phyloP scores from a whole-genome alignment of 2,329 filamentous ascomycete genomes.

The Penicillium thymicola region DNA sequence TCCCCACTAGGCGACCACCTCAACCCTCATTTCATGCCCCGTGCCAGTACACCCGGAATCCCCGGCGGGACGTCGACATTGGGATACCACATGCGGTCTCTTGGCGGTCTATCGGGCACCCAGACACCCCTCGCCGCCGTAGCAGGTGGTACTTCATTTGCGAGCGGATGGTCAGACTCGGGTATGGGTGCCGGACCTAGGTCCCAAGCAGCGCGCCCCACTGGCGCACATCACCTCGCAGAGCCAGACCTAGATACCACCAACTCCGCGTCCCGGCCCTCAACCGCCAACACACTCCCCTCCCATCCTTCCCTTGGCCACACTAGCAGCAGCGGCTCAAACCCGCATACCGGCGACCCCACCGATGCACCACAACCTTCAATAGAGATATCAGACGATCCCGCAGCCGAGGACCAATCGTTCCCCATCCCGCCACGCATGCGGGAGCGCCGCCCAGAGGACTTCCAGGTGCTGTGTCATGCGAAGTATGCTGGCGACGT shows the following conservation, averaged over 20 bases:
- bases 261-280: conserved; percentile 42
- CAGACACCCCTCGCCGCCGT: conserved; percentile 49
- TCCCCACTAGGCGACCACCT: conserved; percentile 40
- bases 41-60: conserved; percentile 47
- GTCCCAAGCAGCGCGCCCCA: conserved; percentile 16
- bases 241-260: conserved; percentile 37
- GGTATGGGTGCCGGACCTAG: conserved; percentile 21
- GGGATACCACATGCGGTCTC: conserved; percentile 48
- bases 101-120: conserved; percentile 48
- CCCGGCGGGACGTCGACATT: conserved; percentile 50
- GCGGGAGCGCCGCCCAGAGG: conserved; percentile 74
- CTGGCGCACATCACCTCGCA: conserved; percentile 24
- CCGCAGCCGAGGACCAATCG: conserved; percentile 15
- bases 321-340: conserved; percentile 23
- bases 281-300: conserved; percentile 40
- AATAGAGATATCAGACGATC: conserved; percentile 20
- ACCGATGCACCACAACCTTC: conserved; percentile 22
- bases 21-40: conserved; percentile 43
- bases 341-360: conserved; percentile 27
- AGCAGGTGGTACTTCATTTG: conserved; percentile 42
- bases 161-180: conserved; percentile 37
- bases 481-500: conserved; percentile 87
- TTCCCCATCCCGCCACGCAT: conserved; percentile 51
- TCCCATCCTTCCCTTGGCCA: conserved; percentile 28
- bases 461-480: conserved; percentile 88